These are phyloP conservation scores for Raphanus sativus DNA, from an alignment of 345 rosid species.

Conservation along the genomic window DNA sequence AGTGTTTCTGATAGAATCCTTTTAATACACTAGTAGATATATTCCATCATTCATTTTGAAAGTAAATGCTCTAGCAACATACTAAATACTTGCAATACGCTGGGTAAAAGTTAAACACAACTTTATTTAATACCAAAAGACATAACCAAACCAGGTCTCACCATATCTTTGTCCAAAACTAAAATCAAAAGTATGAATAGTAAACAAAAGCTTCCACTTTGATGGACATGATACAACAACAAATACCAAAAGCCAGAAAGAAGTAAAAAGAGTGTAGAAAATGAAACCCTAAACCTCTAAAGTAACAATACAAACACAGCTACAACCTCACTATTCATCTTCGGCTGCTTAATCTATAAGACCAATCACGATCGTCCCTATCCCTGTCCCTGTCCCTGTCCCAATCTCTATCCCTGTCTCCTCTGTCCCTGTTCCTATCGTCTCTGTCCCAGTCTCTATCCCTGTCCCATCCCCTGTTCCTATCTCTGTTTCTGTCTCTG, in stretches of 20 bases:
- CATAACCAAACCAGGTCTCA: not conserved
- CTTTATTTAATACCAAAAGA: not conserved
- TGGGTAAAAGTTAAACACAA: not conserved
- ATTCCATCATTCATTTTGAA: not conserved
- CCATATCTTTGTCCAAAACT: not conserved
- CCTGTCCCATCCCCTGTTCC: not conserved
- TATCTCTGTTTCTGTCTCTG: slow-evolving; percentile 23
- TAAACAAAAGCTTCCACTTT: slow-evolving; percentile 1
- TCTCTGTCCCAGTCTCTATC: slow-evolving; percentile 27
- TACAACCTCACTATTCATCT: slow-evolving; percentile 34
- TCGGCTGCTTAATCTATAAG: slow-evolving; percentile 32
- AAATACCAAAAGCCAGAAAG: not conserved
- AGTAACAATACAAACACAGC: slow-evolving; percentile 20
- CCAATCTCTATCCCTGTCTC: not conserved
- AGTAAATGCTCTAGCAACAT: not conserved
- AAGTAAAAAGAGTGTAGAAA: not conserved
- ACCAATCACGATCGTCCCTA: slow-evolving; percentile 32
- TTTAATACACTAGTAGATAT: not conserved
- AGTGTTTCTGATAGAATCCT: not conserved
- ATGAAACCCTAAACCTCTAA: slow-evolving; percentile 5
- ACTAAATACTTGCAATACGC: not conserved
- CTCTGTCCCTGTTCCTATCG: slow-evolving; percentile 17
- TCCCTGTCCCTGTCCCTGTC: not conserved
- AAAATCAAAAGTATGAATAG: slow-evolving; percentile 7
- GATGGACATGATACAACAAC: slow-evolving; percentile 30